A percentile compares a stretch with the other conserved stretches of the same genome.
These are phyloP conservation scores for Nepenthes mirabilis DNA, from an alignment of 148 eudicot species.

Conservation along the genomic window DNA sequence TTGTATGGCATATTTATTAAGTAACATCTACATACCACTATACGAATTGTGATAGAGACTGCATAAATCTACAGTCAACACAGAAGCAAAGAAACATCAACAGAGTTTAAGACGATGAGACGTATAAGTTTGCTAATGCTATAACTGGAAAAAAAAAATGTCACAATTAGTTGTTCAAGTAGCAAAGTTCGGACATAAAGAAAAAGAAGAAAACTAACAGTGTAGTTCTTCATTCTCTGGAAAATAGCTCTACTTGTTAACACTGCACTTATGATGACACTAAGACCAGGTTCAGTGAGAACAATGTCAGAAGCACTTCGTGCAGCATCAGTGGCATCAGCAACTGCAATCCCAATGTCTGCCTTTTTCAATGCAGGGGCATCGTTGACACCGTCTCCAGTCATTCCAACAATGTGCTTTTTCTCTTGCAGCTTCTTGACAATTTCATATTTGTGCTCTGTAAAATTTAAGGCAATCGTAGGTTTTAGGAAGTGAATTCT, in stretches of 20 bases:
- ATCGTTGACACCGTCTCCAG: constrained; percentile 97
- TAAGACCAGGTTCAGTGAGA: constrained; percentile 91
- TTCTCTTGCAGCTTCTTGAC: constrained; percentile 95
- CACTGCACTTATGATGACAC: constrained; percentile 96
- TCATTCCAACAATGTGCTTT: constrained; percentile 98
- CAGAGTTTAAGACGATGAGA: not conserved
- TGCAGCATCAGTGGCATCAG: constrained; percentile 96
- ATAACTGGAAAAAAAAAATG: not conserved
- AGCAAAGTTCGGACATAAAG: not conserved
- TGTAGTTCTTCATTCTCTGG: constrained; percentile 98
- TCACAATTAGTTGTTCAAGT: constrained; percentile 1
- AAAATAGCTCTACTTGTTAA: constrained; percentile 94
- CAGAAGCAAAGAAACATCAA: not conserved
- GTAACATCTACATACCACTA: constrained; percentile 57
- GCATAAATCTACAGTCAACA: constrained; percentile 69
- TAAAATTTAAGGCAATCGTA: not conserved
- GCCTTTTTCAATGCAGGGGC: constrained; percentile 98
- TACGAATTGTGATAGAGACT: constrained; percentile 98
- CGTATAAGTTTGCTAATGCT: not conserved
- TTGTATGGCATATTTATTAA: not conserved
- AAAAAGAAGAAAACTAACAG: constrained; percentile 29
- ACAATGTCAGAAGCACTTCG: constrained; percentile 93
- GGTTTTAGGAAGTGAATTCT: constrained; percentile 3
- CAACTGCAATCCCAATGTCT: constrained; percentile 95
- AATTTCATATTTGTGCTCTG: constrained; percentile 95